Evolutionary conservation across 2,329 filamentous ascomycete species (phyloP).

Genomic region (Trichoderma sp.): DNA sequence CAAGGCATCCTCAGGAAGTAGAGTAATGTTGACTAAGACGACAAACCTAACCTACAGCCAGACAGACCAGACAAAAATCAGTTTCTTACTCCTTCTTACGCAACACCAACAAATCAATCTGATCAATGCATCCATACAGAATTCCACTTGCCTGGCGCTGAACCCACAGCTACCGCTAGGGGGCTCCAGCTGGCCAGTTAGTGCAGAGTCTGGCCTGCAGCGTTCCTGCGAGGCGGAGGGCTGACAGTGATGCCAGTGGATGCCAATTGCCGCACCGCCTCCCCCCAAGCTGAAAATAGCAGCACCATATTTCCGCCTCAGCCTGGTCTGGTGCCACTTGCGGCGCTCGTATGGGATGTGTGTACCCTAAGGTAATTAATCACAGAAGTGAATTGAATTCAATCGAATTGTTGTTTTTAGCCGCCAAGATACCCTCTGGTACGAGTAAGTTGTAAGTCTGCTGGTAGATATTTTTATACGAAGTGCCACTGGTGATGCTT

Average conservation of each 20-base stretch:
- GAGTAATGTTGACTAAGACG: background rate
- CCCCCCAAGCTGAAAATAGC: slow-evolving; percentile 21
- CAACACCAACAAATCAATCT: background rate
- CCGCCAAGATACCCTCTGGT: background rate
- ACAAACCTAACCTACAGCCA: background rate
- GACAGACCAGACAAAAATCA: background rate
- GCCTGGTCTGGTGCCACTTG: background rate
- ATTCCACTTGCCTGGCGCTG: background rate
- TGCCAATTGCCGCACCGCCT: slow-evolving; percentile 20
- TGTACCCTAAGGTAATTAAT: background rate
- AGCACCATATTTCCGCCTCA: slow-evolving; percentile 18
- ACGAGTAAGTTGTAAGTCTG: background rate
- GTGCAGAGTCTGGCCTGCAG: background rate
- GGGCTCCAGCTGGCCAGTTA: background rate
- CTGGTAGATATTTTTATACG: background rate
- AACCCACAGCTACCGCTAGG: background rate
- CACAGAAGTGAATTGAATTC: background rate
- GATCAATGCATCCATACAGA: background rate
- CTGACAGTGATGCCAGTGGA: slow-evolving; percentile 4
- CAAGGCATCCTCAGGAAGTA: background rate
- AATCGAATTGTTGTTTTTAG: background rate
- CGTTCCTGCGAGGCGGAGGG: slow-evolving; percentile 21
- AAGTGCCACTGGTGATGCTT: background rate
- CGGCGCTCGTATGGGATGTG: background rate
- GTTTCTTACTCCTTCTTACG: background rate